A percentile compares a stretch with the other conserved stretches of the same genome.
Conservation (phyloP, 2,329 filamentous ascomycete species). For the Colletotrichum phormii region DNA sequence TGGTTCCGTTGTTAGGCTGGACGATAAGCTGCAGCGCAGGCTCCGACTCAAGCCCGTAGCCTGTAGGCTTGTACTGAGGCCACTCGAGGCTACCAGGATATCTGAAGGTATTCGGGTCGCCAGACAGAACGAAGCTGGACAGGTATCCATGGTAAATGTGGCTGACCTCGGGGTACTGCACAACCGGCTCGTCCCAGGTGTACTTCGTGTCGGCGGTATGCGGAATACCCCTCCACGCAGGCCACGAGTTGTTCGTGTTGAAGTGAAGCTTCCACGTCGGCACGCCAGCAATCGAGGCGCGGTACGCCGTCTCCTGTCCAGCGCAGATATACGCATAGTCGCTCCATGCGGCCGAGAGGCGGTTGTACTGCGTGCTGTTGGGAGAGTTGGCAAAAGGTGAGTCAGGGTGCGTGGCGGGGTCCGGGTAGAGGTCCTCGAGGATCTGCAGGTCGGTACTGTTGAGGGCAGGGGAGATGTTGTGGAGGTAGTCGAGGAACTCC, state of each 20-base stretch:
- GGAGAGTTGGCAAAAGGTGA: conserved; percentile 51
- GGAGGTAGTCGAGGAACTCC: conserved; percentile 50
- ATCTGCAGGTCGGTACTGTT: conserved; percentile 44
- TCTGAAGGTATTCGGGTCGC: conserved; percentile 72
- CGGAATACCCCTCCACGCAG: conserved; percentile 68
- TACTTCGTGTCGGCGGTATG: conserved; percentile 51
- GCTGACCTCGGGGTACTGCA: conserved; percentile 50
- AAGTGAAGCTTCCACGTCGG: conserved; percentile 80
- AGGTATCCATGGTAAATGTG: conserved; percentile 68
- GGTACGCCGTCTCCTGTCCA: conserved; percentile 59
- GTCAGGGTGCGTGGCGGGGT: conserved; percentile 45
- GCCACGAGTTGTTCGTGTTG: conserved; percentile 75
- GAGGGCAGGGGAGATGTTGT: conserved; percentile 47
- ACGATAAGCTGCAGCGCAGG: conserved; percentile 47
- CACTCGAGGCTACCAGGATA: conserved; percentile 37
- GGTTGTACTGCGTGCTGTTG: conserved; percentile 57
- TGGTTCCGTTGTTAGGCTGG: conserved; percentile 43
- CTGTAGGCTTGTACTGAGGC: conserved; percentile 42
- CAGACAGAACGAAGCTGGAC: conserved; percentile 75
- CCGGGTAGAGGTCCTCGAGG: conserved; percentile 48
- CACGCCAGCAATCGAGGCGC: conserved; percentile 75
- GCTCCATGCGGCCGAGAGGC: conserved; percentile 55
- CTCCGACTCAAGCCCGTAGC: conserved; percentile 40
- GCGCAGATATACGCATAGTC: conserved; percentile 59
- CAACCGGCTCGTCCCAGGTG: conserved; percentile 49